Base-by-base conservation (phyloP, 2,329 filamentous ascomycete species). In the Cordyceps tenuipes region DNA sequence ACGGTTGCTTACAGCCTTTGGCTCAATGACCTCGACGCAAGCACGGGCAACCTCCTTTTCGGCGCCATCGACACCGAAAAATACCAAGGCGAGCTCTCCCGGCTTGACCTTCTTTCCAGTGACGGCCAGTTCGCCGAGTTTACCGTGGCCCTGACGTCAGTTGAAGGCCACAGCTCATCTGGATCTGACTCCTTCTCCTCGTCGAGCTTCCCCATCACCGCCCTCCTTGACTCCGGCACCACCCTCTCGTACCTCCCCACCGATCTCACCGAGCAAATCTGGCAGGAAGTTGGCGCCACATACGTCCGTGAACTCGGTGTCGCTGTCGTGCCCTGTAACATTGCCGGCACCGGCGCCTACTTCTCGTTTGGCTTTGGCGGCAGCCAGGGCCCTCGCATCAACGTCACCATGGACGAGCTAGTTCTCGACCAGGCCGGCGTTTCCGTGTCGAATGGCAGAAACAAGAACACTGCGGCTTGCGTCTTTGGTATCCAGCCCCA, bases 1-100 rank as follows among this genome's bases (percentile, higher is more conserved):
- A 82, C 81, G 12, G 81, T 84, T 46, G 86, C 87, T 2, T 91
- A 89, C 72, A 90, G 86, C 61, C 72, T 91, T 23, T 90, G 86
- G 86, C 75, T 84, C 59, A 83, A 84, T 64, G 81, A 84, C 58
- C 70, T 82, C 10, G 77, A 77, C 61, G 73, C 88, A 0, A 85
- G 79, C 62, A 85, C 80, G 1, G 90, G 90, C 41, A 87, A 77
- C 65, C 86, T 93, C 62, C 76, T 93, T 1, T 94, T 93, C 65
- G 90, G 90, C 44, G 90, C 88, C n/a, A 84, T 92, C 61, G 89
- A 93, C 69, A 89, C 83, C 0, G 82, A 80, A 62, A 92, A 92
- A 69, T 94, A 85, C 72, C 70, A 77, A 0, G 89, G 88, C 52
- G 71, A 81, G 2, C 77, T 92, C 36, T 77, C 79, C 50, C 82